Evolutionary conservation across 352 stramenopile genomes (phyloP), one percentile per base, ranked within the genome.

Genomic region (Globisporangium rhizosaccharum): DNA sequence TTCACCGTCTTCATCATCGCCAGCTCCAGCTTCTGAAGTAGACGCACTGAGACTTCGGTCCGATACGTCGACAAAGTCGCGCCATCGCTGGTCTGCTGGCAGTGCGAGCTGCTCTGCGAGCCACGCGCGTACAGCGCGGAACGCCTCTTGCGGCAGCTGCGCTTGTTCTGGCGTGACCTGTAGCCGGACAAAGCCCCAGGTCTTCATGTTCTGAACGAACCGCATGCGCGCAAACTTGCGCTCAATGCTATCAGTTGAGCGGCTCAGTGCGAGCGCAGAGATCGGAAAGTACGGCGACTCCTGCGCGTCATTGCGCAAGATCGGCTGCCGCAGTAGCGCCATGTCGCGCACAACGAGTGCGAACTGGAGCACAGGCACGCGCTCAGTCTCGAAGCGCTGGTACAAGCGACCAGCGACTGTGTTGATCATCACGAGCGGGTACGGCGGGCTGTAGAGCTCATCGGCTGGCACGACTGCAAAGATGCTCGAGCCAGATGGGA

Each of bases 381-480:
- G 65, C 30, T 73, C 65, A 42, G 45, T 49, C 54, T 84, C 70
- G 53, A 75, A 73, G 52, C 66, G 66, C 48, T 68, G 56, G 51
- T 83, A 81, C 10, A 91, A 44, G 37, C 62, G 59, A 0, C 58
- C 39, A 0, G 78, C 82, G 15, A 90, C 61, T 11, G 79, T 79
- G 59, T 94, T 94, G 76, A 94, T 71, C 71, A 94, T 87, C 49
- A 86, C 76, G 51, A 94, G 71, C 55, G 85, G 85, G 54, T 82
- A 87, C 56, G 81, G 75, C 26, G 85, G 85, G 23, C 75, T 87
- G 58, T 92, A 94, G 47, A 88, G 68, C 59, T 94, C 85, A 9
- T 90, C 70, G 11, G 82, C 85, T 1, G 81, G 85, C 41, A 83
- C 66, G 15, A 94, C 73, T 0, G 79, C 82, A 50, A 94, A 94